phyloP scores from a whole-genome alignment of 1,284 basidiomycete species.

The Megacollybia platyphylla region DNA sequence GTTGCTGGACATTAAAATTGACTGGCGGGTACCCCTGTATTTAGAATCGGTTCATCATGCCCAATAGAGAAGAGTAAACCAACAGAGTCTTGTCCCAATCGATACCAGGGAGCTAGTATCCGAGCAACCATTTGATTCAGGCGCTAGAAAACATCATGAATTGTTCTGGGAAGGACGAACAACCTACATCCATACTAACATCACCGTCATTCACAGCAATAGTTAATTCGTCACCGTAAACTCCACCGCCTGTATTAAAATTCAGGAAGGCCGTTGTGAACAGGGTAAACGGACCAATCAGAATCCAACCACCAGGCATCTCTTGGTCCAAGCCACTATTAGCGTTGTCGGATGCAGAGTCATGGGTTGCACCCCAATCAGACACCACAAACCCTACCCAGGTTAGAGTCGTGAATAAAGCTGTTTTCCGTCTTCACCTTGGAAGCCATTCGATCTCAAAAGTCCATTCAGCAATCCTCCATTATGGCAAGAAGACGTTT shows the following conservation, averaged over 20 bases:
- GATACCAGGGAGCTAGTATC: slow-evolving; percentile 51
- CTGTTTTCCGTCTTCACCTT: slow-evolving; percentile 1
- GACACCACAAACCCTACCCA: slow-evolving; percentile 4
- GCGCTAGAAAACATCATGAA: slow-evolving; percentile 17
- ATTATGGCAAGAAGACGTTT: slow-evolving; percentile 5
- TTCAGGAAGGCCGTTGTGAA: too few relatives aligned
- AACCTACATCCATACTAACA: slow-evolving; percentile 33
- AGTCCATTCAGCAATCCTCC: slow-evolving; percentile 1
- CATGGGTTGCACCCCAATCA: slow-evolving; percentile 11
- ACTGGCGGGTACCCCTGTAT: slow-evolving; percentile 35
- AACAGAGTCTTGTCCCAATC: slow-evolving; percentile 35
- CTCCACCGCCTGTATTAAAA: slow-evolving; percentile 1
- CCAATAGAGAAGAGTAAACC: neutral
- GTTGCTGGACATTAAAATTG: slow-evolving; percentile 38
- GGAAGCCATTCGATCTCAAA: slow-evolving; percentile 3
- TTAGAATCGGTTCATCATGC: too few relatives aligned
- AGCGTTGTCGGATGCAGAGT: slow-evolving; percentile 6
- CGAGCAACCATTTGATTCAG: slow-evolving; percentile 58
- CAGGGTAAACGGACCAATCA: slow-evolving; percentile 2
- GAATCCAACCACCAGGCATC: slow-evolving; percentile 6
- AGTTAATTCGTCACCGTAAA: slow-evolving; percentile 14
- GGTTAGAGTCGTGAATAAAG: neutral
- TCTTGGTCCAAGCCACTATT: slow-evolving; percentile 10
- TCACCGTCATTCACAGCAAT: slow-evolving; percentile 23
- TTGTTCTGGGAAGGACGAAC: slow-evolving; percentile 3